Conservation (phyloP, 148 eudicot species). For the Agrostemma githago region DNA sequence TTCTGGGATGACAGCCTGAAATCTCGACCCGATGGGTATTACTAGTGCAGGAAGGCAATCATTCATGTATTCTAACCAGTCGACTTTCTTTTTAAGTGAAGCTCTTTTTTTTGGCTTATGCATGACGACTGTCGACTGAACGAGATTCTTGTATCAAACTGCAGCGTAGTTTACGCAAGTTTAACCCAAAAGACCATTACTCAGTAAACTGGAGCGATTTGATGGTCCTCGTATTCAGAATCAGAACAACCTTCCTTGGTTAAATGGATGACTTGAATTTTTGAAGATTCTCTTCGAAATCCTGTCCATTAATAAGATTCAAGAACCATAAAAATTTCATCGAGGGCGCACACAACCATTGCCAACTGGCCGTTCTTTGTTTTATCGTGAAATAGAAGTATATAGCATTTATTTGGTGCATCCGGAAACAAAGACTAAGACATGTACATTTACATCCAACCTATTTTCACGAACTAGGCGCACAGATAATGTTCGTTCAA, state of each 20-base stretch:
- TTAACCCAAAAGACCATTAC: constrained; percentile 6
- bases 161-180: constrained; percentile 13
- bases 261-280: constrained; percentile 14
- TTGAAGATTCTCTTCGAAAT: constrained; percentile 1
- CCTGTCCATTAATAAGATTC: constrained; percentile 9
- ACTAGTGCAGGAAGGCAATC: constrained; percentile 28
- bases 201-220: constrained; percentile 8
- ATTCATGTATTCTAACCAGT: constrained; percentile 34
- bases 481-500: neutral
- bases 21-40: constrained; percentile 71
- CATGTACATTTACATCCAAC: no score
- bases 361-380: neutral
- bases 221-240: constrained; percentile 1
- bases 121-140: constrained; percentile 21
- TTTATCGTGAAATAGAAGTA: neutral
- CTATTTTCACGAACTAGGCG: no score
- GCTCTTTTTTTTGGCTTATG: constrained; percentile 43
- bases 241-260: neutral
- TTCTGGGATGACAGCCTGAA: constrained; percentile 58
- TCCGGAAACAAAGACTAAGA: neutral
- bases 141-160: constrained; percentile 12
- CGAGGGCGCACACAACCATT: neutral
- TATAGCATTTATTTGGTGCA: neutral
- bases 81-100: constrained; percentile 27
- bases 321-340: neutral